Conservation (phyloP, 108 stramenopile species). For the Stephanodiscus minutulus region DNA sequence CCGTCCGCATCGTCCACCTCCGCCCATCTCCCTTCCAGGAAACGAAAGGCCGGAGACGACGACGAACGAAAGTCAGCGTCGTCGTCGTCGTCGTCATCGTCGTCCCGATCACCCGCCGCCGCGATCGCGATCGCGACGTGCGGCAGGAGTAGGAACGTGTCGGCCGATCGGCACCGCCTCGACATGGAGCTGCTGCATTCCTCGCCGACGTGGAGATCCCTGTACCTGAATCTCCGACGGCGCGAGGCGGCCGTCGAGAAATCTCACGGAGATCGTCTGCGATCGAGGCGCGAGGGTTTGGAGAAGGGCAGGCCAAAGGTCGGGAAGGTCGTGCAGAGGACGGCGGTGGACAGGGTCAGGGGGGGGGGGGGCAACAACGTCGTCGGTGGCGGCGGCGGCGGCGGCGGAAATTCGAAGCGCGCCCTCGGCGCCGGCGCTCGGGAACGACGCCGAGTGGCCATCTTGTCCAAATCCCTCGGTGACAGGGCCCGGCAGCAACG, state of each 20-base stretch:
- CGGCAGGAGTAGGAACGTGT: conserved; percentile 23
- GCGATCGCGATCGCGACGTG: conserved; percentile 18
- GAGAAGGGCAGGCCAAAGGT: conserved; percentile 37
- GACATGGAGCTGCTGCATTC: conserved; percentile 37
- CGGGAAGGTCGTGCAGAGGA: conserved; percentile 41
- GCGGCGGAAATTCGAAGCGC: background rate
- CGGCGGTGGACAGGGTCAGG: conserved; percentile 40
- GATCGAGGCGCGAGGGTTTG: conserved; percentile 62
- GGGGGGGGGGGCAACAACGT: conserved; percentile 10
- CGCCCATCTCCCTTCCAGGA: conserved; percentile 12
- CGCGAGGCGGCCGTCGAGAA: conserved; percentile 27
- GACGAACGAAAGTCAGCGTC: too few relatives aligned
- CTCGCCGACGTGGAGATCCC: conserved; percentile 42
- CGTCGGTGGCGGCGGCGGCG: background rate
- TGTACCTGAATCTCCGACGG: conserved; percentile 16
- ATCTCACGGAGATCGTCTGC: conserved; percentile 39
- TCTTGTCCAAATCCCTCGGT: conserved; percentile 39
- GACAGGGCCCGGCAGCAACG: conserved; percentile 19
- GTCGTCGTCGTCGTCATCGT: too few relatives aligned
- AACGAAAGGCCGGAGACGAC: conserved; percentile 16
- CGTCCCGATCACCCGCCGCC: background rate
- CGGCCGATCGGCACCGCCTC: conserved; percentile 22
- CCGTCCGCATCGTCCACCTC: background rate
- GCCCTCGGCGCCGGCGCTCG: background rate
- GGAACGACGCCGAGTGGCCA: conserved; percentile 30